Evolutionary conservation across 768 basidiomycete genomes (phyloP).

Genomic region (Naganishia kalamii): DNA sequence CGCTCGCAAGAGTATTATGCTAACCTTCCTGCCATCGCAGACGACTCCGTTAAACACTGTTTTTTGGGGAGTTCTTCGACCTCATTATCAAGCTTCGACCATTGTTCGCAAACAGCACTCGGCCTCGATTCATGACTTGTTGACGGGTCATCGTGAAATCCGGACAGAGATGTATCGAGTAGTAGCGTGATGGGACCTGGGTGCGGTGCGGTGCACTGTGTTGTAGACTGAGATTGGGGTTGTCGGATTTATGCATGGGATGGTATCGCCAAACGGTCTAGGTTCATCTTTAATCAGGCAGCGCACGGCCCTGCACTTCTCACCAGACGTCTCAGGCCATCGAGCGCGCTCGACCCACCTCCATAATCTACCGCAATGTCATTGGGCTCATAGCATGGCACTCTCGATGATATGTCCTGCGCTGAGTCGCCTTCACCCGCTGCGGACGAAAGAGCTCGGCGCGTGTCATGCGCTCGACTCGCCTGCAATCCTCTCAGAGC

Average conservation of each 20-base stretch:
- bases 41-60: conserved; percentile 12
- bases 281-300: neutral
- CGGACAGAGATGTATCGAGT: neutral
- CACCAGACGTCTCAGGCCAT: neutral
- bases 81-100: neutral
- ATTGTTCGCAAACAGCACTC: neutral
- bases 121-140: neutral
- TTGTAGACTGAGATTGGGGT: conserved; percentile 7
- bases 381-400: too few species aligned
- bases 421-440: too few species aligned
- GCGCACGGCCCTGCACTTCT: too few species aligned
- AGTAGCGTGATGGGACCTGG: neutral
- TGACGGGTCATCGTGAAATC: neutral
- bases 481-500: too few species aligned
- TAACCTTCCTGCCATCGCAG: neutral
- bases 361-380: neutral
- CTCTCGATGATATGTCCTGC: too few species aligned
- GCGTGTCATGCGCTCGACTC: too few species aligned
- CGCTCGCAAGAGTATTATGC: neutral
- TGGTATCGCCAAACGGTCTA: neutral
- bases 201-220: neutral
- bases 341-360: neutral
- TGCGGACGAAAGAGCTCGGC: too few species aligned
- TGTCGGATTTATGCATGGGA: conserved; percentile 14
- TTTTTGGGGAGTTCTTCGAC: neutral